A percentile compares a stretch with the other conserved stretches of the same genome.
These are phyloP conservation scores for Peltaster fructicola DNA, from an alignment of 2,329 filamentous ascomycete genomes.

Conservation along the genomic window DNA sequence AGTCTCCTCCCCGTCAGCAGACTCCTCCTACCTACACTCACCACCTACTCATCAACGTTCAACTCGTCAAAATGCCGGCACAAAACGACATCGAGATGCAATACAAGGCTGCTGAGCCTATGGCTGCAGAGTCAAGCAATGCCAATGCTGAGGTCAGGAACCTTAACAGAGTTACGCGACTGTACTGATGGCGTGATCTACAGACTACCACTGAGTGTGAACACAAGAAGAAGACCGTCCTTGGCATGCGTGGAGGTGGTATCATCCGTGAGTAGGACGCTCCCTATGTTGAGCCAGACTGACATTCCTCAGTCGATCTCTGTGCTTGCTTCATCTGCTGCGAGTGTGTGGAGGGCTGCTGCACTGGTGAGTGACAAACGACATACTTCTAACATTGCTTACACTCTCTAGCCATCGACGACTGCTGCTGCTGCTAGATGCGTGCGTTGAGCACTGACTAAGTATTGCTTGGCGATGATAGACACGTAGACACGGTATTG, in stretches of 20 bases:
- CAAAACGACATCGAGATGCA: constrained; percentile 11
- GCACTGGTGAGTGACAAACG: constrained; percentile 1
- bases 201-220: constrained; percentile 7
- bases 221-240: constrained; percentile 9
- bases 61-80: constrained; percentile 6
- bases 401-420: constrained; percentile 7
- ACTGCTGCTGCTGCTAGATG: constrained; percentile 15
- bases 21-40: too few relatives aligned
- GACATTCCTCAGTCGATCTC: constrained; percentile 9
- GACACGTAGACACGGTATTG: too few relatives aligned
- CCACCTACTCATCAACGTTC: too few relatives aligned
- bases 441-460: too few relatives aligned
- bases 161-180: too few relatives aligned
- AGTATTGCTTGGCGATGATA: too few relatives aligned
- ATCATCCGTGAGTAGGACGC: constrained; percentile 9
- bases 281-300: not conserved
- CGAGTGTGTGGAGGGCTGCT: constrained; percentile 12
- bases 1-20: too few relatives aligned
- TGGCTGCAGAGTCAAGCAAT: constrained; percentile 2
- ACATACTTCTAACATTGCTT: not conserved
- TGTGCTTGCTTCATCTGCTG: constrained; percentile 17
- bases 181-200: too few relatives aligned
- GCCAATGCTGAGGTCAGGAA: too few relatives aligned
- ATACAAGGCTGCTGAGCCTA: constrained; percentile 8
- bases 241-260: constrained; percentile 14